Conservation (phyloP, 2,329 filamentous ascomycete species). For the Penicillium sp. region DNA sequence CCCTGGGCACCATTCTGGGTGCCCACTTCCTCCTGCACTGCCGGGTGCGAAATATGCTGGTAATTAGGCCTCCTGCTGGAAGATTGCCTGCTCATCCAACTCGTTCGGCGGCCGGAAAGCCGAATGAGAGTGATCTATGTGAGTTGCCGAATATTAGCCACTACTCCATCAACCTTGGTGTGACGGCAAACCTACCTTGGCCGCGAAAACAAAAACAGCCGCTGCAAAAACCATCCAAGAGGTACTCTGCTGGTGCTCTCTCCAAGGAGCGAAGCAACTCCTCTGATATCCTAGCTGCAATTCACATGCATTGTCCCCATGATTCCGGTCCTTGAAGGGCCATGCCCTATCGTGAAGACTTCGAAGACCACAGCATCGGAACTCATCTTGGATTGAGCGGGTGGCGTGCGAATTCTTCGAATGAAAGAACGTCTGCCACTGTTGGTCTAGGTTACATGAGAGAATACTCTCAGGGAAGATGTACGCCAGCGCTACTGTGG, state of each 20-base stretch:
- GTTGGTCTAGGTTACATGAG: slow-evolving; percentile 25
- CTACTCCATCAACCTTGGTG: background rate
- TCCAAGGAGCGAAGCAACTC: slow-evolving; percentile 29
- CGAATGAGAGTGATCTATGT: slow-evolving; percentile 1
- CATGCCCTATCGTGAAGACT: slow-evolving; percentile 34
- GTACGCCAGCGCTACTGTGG: slow-evolving; percentile 27
- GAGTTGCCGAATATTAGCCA: slow-evolving; percentile 1
- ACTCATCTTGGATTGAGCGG: slow-evolving; percentile 28
- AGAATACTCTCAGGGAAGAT: slow-evolving; percentile 21
- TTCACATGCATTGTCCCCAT: slow-evolving; percentile 30
- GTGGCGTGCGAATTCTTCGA: slow-evolving; percentile 27
- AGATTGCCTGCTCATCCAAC: slow-evolving; percentile 4
- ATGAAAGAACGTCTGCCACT: slow-evolving; percentile 29
- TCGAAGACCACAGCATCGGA: slow-evolving; percentile 32
- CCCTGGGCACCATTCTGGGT: background rate
- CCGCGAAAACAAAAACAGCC: slow-evolving; percentile 16
- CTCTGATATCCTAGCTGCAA: slow-evolving; percentile 25
- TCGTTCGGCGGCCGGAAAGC: background rate
- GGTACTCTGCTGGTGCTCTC: slow-evolving; percentile 18
- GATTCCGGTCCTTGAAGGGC: slow-evolving; percentile 31
- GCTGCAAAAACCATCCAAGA: slow-evolving; percentile 27
- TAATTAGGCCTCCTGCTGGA: slow-evolving; percentile 1
- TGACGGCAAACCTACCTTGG: slow-evolving; percentile 17
- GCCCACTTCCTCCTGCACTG: slow-evolving; percentile 1
- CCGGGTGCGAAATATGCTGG: slow-evolving; percentile 8